Evolutionary conservation across 108 stramenopile species (phyloP).

Genomic region (Bacterosira constricta): DNA sequence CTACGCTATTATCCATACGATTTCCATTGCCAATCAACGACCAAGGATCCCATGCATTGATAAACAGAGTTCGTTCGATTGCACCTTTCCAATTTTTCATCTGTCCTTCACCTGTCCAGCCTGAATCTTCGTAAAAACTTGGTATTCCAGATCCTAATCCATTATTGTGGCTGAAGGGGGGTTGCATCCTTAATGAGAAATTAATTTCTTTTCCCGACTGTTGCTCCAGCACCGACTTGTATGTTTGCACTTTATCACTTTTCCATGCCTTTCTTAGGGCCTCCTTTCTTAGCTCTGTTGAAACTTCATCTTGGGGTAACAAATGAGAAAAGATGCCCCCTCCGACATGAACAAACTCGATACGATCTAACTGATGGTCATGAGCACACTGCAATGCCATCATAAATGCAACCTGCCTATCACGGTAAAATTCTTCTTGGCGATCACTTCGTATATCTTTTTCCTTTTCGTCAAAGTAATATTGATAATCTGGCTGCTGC

Average conservation of each 20-base stretch:
- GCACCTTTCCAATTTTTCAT: not conserved
- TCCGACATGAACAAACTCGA: conserved; percentile 1
- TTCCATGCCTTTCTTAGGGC: not conserved
- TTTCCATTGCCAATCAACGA: conserved; percentile 1
- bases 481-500: conserved; percentile 4
- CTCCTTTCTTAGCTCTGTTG: too few species aligned
- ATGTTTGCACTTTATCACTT: not conserved
- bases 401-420: not conserved
- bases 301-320: not conserved
- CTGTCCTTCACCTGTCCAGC: not conserved
- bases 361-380: conserved; percentile 4
- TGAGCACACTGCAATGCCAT: conserved; percentile 3
- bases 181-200: not conserved
- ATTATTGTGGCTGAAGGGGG: not conserved
- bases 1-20: not conserved
- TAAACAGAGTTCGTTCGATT: not conserved
- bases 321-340: not conserved
- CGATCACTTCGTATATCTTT: conserved; percentile 1
- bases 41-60: conserved; percentile 23
- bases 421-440: not conserved
- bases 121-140: not conserved
- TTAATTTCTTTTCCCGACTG: not conserved
- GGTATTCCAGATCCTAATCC: not conserved
- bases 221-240: not conserved
- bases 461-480: not conserved